Percentiles rank a stretch among this genome's conserved stretches.
Conservation (phyloP, 2,329 filamentous ascomycete species). For the Sclerotinia spermophila region DNA sequence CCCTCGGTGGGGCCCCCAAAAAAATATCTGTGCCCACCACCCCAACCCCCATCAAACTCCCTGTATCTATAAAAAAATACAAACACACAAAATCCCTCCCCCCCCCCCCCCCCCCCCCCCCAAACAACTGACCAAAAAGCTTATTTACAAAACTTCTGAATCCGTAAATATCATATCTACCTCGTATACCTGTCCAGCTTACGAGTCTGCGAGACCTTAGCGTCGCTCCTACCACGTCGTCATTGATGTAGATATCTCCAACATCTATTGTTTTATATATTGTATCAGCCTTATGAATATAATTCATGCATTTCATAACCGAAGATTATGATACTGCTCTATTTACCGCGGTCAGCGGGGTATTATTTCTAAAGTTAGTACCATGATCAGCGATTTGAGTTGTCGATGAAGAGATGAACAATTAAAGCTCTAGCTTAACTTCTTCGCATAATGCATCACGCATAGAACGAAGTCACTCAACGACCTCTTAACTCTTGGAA, state of each 20-base stretch:
- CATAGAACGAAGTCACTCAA: not conserved
- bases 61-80: no score
- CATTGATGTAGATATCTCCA: constrained; percentile 1
- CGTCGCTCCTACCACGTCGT: not conserved
- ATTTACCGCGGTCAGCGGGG: not conserved
- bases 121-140: not conserved
- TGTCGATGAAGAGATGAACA: constrained; percentile 16
- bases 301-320: constrained; percentile 15
- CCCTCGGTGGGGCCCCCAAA: no score
- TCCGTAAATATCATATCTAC: not conserved
- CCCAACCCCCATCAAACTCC: no score
- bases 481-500: not conserved
- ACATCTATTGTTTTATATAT: constrained; percentile 16
- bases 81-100: no score
- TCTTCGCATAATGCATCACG: constrained; percentile 12
- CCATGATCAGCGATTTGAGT: not conserved
- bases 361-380: constrained; percentile 5
- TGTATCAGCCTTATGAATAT: constrained; percentile 14
- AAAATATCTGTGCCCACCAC: no score
- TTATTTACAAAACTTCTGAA: not conserved
- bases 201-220: not conserved
- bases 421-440: not conserved
- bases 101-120: no score
- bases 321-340: not conserved
- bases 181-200: not conserved